phyloP scores from a whole-genome alignment of 1,139 yeast species.

The Lodderomyces jiufengensis region DNA sequence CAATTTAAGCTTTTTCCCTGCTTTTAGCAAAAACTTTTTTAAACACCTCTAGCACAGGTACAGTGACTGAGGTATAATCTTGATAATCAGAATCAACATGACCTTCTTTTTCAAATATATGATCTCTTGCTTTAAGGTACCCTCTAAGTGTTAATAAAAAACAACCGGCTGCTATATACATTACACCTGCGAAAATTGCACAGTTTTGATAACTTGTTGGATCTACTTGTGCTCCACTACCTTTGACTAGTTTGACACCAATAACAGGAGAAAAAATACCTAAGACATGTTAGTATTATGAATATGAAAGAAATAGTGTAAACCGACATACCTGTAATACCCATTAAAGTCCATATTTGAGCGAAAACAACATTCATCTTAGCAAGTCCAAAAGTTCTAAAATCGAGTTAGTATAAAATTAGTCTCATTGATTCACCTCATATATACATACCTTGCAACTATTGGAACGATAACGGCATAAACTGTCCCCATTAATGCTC shows the following conservation, averaged over 20 bases:
- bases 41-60: constrained; percentile 16
- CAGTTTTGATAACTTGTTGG: constrained; percentile 49
- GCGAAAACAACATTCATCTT: constrained; percentile 49
- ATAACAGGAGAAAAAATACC: constrained; percentile 47
- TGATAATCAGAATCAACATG: constrained; percentile 18
- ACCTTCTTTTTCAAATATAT: constrained; percentile 16
- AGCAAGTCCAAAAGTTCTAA: constrained; percentile 41
- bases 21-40: constrained; percentile 15
- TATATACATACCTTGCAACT: constrained; percentile 20
- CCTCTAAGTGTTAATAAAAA: constrained; percentile 43
- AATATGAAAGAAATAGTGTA: too few species aligned
- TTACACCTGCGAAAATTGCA: constrained; percentile 50
- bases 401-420: too few species aligned
- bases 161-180: constrained; percentile 43
- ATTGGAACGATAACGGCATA: constrained; percentile 29
- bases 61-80: constrained; percentile 18
- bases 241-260: constrained; percentile 45
- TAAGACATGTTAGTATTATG: too few species aligned
- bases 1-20: constrained; percentile 10
- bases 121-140: constrained; percentile 46
- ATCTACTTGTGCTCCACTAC: constrained; percentile 28
- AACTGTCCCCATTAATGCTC: constrained; percentile 28
- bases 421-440: too few species aligned
- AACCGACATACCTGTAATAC: constrained; percentile 43
- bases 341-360: constrained; percentile 46